Evolutionary conservation across 805 yeast genomes (phyloP).

Genomic region (Yarrowia sp.): DNA sequence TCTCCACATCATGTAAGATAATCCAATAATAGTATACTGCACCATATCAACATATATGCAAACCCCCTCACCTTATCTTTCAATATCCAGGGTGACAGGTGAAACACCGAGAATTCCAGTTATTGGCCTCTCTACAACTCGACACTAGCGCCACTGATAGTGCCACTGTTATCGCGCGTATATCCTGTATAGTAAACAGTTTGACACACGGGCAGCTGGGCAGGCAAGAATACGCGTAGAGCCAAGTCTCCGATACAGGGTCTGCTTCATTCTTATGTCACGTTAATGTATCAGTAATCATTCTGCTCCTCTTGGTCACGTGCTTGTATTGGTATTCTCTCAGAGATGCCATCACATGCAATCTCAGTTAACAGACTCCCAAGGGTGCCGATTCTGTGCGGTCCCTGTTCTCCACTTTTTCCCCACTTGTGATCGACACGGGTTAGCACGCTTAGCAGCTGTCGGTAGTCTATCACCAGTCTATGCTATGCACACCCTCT

Average conservation of each 20-base stretch:
- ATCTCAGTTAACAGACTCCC: neutral
- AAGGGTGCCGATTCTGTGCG: neutral
- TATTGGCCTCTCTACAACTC: too few relatives aligned
- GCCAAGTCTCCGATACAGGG: too few relatives aligned
- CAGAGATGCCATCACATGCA: neutral
- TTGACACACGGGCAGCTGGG: too few relatives aligned
- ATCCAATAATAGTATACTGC: neutral
- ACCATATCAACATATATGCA: too few relatives aligned
- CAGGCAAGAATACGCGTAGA: too few relatives aligned
- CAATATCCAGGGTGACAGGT: neutral
- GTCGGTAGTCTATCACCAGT: neutral
- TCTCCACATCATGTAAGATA: neutral
- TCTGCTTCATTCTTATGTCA: too few relatives aligned
- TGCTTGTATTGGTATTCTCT: too few relatives aligned
- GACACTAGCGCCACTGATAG: neutral
- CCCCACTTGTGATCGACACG: conserved; percentile 12
- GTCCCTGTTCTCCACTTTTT: conserved; percentile 5
- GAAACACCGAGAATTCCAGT: neutral
- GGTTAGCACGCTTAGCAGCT: neutral
- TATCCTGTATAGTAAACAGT: too few relatives aligned
- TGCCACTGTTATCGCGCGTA: neutral
- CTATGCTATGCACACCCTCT: neutral
- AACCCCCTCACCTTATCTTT: neutral
- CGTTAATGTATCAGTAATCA: too few relatives aligned
- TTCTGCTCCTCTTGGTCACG: too few relatives aligned